These are phyloP conservation scores for Lachancea quebecensis DNA, from an alignment of 805 yeast genomes.

Conservation along the genomic window DNA sequence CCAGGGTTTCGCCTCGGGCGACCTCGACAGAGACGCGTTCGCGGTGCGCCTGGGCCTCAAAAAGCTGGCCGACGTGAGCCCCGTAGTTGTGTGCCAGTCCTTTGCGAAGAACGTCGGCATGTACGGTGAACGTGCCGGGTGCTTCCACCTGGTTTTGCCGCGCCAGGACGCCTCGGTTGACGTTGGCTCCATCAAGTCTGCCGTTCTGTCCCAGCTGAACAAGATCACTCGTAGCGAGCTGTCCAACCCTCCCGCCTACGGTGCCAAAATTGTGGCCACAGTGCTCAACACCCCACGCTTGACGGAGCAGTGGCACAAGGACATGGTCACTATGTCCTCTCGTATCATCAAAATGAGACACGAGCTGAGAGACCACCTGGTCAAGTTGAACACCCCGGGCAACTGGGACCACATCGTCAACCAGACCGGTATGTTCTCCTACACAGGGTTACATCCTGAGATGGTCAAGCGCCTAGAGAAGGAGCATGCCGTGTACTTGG, in stretches of 20 bases:
- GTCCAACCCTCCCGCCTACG: slow-evolving; percentile 93
- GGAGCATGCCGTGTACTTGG: slow-evolving; percentile 76
- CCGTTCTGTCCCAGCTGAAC: slow-evolving; percentile 70
- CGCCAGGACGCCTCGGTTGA: slow-evolving; percentile 26
- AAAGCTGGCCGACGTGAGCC: slow-evolving; percentile 40
- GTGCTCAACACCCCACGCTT: slow-evolving; percentile 64
- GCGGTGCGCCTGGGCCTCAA: slow-evolving; percentile 59
- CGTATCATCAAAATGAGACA: slow-evolving; percentile 78
- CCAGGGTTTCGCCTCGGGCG: slow-evolving; percentile 95
- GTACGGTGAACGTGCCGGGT: slow-evolving; percentile 97
- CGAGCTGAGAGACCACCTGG: slow-evolving; percentile 53
- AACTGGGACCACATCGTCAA: slow-evolving; percentile 84
- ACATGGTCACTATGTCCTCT: slow-evolving; percentile 78
- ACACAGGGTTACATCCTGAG: slow-evolving; percentile 73
- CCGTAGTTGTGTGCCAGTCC: slow-evolving; percentile 81
- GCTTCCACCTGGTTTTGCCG: slow-evolving; percentile 67
- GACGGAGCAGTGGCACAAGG: slow-evolving; percentile 72
- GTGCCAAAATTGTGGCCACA: slow-evolving; percentile 81
- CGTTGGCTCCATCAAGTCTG: slow-evolving; percentile 39
- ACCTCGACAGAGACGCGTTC: slow-evolving; percentile 74
- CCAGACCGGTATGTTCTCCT: slow-evolving; percentile 96
- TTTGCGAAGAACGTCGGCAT: slow-evolving; percentile 95
- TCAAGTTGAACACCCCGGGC: slow-evolving; percentile 71
- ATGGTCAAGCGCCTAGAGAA: slow-evolving; percentile 73
- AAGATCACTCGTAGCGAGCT: slow-evolving; percentile 74